These are phyloP conservation scores for Lagenidium giganteum DNA, from an alignment of 352 stramenopile genomes.

Conservation along the genomic window DNA sequence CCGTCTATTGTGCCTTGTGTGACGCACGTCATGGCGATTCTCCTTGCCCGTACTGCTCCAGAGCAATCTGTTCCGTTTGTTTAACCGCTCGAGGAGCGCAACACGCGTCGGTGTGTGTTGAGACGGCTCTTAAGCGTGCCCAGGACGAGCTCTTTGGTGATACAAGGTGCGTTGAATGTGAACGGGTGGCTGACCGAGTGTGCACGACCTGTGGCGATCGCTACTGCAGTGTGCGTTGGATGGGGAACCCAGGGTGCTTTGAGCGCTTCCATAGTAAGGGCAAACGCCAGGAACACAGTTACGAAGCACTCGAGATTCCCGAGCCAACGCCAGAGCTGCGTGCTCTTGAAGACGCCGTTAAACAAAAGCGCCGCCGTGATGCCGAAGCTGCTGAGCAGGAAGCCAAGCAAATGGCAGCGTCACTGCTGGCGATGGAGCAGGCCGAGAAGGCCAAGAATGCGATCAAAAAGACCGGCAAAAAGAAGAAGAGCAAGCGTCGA, in stretches of 20 bases:
- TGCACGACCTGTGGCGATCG: slow-evolving; percentile 61
- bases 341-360: slow-evolving; percentile 50
- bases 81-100: slow-evolving; percentile 21
- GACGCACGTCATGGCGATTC: slow-evolving; percentile 40
- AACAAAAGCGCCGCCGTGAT: slow-evolving; percentile 43
- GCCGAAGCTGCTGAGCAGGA: slow-evolving; percentile 48
- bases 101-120: slow-evolving; percentile 50
- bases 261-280: slow-evolving; percentile 75
- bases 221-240: slow-evolving; percentile 83
- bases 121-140: slow-evolving; percentile 52
- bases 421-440: slow-evolving; percentile 24
- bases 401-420: slow-evolving; percentile 36
- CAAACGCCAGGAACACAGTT: slow-evolving; percentile 58
- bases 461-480: slow-evolving; percentile 21
- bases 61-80: slow-evolving; percentile 53
- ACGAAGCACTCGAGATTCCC: slow-evolving; percentile 20
- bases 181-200: slow-evolving; percentile 50
- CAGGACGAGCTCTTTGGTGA: slow-evolving; percentile 47
- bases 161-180: slow-evolving; percentile 71
- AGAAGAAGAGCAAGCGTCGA: slow-evolving; percentile 16
- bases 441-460: slow-evolving; percentile 1
- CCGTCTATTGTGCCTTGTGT: slow-evolving; percentile 68
- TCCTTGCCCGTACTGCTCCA: slow-evolving; percentile 47
- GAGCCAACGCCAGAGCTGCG: slow-evolving; percentile 35
- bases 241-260: slow-evolving; percentile 81